Percentiles rank a stretch among this genome's conserved stretches.
These are phyloP conservation scores for Fonsecaea pugnacius DNA, from an alignment of 2,329 filamentous ascomycete genomes.

Conservation along the genomic window DNA sequence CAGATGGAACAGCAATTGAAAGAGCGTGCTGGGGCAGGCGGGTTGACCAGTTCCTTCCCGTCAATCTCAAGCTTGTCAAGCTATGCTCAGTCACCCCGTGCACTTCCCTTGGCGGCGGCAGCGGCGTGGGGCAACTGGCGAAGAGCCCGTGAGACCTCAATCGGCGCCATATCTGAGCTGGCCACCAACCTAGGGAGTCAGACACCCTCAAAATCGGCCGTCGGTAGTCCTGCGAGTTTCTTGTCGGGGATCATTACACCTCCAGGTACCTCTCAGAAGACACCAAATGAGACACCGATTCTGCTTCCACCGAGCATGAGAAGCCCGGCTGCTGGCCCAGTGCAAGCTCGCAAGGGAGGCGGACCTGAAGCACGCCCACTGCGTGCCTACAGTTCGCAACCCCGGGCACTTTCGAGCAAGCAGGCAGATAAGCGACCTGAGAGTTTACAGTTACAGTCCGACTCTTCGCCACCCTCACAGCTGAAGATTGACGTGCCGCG, in stretches of 20 bases:
- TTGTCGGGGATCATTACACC: slow-evolving; percentile 85
- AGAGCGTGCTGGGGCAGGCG: slow-evolving; percentile 76
- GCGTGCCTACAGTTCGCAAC: slow-evolving; percentile 32
- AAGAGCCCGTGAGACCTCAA: slow-evolving; percentile 63
- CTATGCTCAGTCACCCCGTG: slow-evolving; percentile 77
- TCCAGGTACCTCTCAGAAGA: slow-evolving; percentile 73
- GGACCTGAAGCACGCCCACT: slow-evolving; percentile 32
- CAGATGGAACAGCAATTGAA: slow-evolving; percentile 98
- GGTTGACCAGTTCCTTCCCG: slow-evolving; percentile 66
- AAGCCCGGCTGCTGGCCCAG: slow-evolving; percentile 31
- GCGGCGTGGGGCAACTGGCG: slow-evolving; percentile 98
- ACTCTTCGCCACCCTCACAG: slow-evolving; percentile 37
- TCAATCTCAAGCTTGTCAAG: slow-evolving; percentile 77
- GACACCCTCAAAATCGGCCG: slow-evolving; percentile 66
- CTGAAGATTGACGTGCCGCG: slow-evolving; percentile 29
- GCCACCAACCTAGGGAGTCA: slow-evolving; percentile 39
- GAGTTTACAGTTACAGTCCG: slow-evolving; percentile 7
- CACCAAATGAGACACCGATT: slow-evolving; percentile 51
- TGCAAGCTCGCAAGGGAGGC: slow-evolving; percentile 30
- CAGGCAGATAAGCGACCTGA: slow-evolving; percentile 25
- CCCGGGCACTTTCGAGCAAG: slow-evolving; percentile 26
- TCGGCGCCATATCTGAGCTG: slow-evolving; percentile 48
- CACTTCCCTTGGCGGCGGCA: slow-evolving; percentile 79
- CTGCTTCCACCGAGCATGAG: slow-evolving; percentile 41
- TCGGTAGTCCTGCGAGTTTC: slow-evolving; percentile 55